Conservation (phyloP, 139 green algal genomes). For the Ettlia oleoabundans region DNA sequence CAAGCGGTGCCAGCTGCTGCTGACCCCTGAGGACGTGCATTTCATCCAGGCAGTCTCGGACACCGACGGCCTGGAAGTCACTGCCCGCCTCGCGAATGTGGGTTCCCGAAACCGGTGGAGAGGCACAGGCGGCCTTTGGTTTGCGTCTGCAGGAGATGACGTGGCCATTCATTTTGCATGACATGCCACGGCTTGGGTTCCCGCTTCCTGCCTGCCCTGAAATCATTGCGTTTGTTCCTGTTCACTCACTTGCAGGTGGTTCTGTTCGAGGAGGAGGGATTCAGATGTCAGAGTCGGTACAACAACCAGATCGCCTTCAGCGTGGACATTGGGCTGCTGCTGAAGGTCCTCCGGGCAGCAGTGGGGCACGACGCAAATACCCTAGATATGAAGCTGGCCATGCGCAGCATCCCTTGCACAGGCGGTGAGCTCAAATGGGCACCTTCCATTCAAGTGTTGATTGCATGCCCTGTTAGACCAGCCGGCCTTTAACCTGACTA, state of each 20-base stretch:
- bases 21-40: constrained; percentile 64
- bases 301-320: constrained; percentile 78
- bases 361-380: constrained; percentile 35
- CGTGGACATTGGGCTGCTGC: constrained; percentile 71
- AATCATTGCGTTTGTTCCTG: neutral
- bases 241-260: constrained; percentile 52
- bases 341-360: constrained; percentile 67
- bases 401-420: constrained; percentile 42
- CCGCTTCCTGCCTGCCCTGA: neutral
- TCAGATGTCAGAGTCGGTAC: constrained; percentile 60
- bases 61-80: constrained; percentile 74
- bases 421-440: neutral
- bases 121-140: neutral
- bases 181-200: no score
- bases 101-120: neutral
- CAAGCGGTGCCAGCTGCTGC: constrained; percentile 74
- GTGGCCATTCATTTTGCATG: no score
- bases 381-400: constrained; percentile 42
- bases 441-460: no score
- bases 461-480: no score
- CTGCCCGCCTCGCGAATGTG: constrained; percentile 56
- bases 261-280: constrained; percentile 66
- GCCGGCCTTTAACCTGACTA: no score
- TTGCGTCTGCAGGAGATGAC: no score
- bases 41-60: constrained; percentile 70